Evolutionary conservation across 2,329 filamentous ascomycete genomes (phyloP), one percentile per base, ranked within the genome.

Genomic region (Colletotrichum incanum): DNA sequence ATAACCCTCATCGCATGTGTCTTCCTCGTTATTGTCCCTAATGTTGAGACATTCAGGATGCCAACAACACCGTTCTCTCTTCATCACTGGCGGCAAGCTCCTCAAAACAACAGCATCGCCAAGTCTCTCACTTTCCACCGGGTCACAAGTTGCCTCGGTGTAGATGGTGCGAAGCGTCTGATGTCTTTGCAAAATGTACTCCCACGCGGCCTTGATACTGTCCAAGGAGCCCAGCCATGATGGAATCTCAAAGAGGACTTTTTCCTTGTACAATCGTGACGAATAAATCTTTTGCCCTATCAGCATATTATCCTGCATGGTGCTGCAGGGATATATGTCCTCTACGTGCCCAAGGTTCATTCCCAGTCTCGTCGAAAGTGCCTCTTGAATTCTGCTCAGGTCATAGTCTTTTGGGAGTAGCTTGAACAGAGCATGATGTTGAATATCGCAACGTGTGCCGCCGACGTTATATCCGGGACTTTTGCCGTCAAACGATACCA

Each of bases 261-360:
- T 55, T 5, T 61, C 74, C n/a, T 80, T 74, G 52, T 83, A 83
- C 4, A 75, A 75, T 4, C 76, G 77, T 8, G 71, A 20, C 5
- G 74, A 65, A 31, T 76, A 76, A 43, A 72, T 64, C 23, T 67
- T 71, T 23, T 80, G 76, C 9, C 83, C 76, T 2, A 82, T 77
- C 37, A 85, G 74, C 1, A 85, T 77, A 2, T 79, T 81, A 20
- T 80, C 78, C 50, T 84, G 83, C 67, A 83, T 76, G 0, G 81
- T 77, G 2, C 82, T 80, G 73, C 80, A 82, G 3, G 82, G 83
- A 20, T 82, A 84, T 0, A 79, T 68, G 55, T 81, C 79, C 41
- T 79, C 77, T n/a, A n/a, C n/a, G n/a, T n/a, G n/a, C n/a, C n/a
- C n/a, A n/a, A n/a, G n/a, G n/a, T n/a, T n/a, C n/a, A n/a, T n/a